Percentiles rank a stretch among this genome's conserved stretches.
Conservation (phyloP, 2,329 filamentous ascomycete genomes). For the Phyllosticta citribraziliensis region DNA sequence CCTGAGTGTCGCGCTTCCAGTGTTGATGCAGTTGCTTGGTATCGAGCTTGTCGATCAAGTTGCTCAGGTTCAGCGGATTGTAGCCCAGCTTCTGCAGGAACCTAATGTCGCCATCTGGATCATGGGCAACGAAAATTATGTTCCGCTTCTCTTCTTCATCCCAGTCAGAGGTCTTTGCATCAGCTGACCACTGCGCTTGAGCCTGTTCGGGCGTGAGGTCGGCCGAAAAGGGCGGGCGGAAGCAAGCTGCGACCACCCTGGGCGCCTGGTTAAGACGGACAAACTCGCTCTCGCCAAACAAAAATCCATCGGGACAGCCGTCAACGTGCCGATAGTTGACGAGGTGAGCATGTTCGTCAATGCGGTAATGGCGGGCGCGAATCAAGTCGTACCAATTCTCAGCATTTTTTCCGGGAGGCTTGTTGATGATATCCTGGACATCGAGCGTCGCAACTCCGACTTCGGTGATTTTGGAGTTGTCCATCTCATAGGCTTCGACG, state of each 20-base stretch:
- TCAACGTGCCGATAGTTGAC: slow-evolving; percentile 58
- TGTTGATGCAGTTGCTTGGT: slow-evolving; percentile 62
- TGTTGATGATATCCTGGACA: slow-evolving; percentile 46
- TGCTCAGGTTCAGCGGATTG: slow-evolving; percentile 43
- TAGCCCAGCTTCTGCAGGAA: slow-evolving; percentile 60
- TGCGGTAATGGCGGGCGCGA: slow-evolving; percentile 63
- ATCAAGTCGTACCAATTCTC: slow-evolving; percentile 59
- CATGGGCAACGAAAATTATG: slow-evolving; percentile 73
- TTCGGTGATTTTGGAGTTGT: slow-evolving; percentile 64
- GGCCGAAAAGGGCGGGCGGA: slow-evolving; percentile 45
- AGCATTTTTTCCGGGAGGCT: slow-evolving; percentile 53
- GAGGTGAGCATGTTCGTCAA: slow-evolving; percentile 57
- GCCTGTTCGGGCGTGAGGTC: not conserved
- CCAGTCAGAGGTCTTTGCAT: not conserved
- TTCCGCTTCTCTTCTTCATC: slow-evolving; percentile 38
- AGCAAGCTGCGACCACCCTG: slow-evolving; percentile 42
- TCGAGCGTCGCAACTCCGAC: slow-evolving; percentile 78
- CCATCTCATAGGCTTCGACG: slow-evolving; percentile 67
- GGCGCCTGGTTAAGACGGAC: slow-evolving; percentile 38
- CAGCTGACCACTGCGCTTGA: not conserved
- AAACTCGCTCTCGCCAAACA: slow-evolving; percentile 58
- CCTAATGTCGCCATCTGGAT: slow-evolving; percentile 54
- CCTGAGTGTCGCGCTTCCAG: slow-evolving; percentile 44
- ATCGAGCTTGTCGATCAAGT: slow-evolving; percentile 59
- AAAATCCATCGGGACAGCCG: slow-evolving; percentile 64